Conservation (phyloP, 2,329 filamentous ascomycete genomes). For the Aspergillus sp. region DNA sequence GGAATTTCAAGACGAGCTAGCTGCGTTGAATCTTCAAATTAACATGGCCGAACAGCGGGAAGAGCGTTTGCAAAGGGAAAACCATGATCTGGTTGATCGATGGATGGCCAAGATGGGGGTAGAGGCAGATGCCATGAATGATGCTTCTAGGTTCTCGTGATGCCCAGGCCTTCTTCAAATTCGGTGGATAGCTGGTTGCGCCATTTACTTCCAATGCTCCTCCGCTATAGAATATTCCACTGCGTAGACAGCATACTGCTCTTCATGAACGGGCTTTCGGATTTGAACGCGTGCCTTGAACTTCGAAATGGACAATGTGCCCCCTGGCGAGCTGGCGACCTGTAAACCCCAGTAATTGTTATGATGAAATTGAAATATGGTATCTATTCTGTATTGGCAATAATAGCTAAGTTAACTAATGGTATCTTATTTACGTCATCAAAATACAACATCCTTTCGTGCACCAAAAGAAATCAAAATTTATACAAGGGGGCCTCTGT, state of each 20-base stretch:
- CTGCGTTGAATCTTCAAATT: slow-evolving; percentile 81
- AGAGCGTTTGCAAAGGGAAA: slow-evolving; percentile 74
- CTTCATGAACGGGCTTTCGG: too few species aligned
- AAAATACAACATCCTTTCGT: neutral
- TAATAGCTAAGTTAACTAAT: neutral
- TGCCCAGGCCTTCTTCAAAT: neutral
- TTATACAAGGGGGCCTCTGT: slow-evolving; percentile 1
- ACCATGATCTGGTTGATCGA: slow-evolving; percentile 81
- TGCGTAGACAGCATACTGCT: neutral
- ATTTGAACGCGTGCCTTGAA: too few species aligned
- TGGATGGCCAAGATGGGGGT: slow-evolving; percentile 88
- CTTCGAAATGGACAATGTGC: neutral
- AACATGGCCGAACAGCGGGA: slow-evolving; percentile 78
- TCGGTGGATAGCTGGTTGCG: neutral
- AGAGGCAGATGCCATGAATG: slow-evolving; percentile 86
- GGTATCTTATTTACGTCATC: slow-evolving; percentile 6
- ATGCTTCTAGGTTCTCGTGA: slow-evolving; percentile 50
- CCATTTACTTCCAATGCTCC: neutral
- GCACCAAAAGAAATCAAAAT: neutral
- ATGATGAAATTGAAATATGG: neutral
- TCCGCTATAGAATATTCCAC: neutral
- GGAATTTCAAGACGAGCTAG: slow-evolving; percentile 90
- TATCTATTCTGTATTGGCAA: slow-evolving; percentile 4
- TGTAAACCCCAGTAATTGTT: neutral
- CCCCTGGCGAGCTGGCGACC: too few species aligned